These are phyloP conservation scores for Pythium phragmitis DNA, from an alignment of 352 stramenopile species.

Conservation along the genomic window DNA sequence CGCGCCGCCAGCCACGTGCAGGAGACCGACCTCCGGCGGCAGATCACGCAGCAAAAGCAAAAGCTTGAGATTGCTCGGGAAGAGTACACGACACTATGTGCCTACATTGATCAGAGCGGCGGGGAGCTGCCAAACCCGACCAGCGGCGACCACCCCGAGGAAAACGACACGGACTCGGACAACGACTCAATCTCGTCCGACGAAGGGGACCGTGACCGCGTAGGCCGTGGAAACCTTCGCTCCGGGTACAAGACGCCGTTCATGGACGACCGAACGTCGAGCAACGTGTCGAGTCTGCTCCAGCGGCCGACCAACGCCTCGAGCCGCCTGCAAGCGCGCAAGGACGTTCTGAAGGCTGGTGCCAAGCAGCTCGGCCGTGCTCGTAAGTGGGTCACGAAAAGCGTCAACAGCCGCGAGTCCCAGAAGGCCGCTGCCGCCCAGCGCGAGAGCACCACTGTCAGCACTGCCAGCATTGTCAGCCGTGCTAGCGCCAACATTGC, in stretches of 20 bases:
- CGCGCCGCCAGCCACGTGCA: constrained; percentile 56
- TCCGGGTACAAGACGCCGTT: constrained; percentile 14
- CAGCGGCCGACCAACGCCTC: constrained; percentile 15
- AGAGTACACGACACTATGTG: constrained; percentile 49
- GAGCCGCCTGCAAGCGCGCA: constrained; percentile 11
- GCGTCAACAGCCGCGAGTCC: constrained; percentile 4
- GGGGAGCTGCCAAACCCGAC: constrained; percentile 7
- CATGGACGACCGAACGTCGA: constrained; percentile 19
- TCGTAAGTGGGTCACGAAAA: constrained; percentile 14
- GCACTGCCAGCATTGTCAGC: too few species aligned
- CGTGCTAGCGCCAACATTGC: too few species aligned
- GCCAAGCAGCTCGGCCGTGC: constrained; percentile 42
- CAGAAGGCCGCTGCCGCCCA: neutral
- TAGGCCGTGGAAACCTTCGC: neutral
- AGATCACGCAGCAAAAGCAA: constrained; percentile 48
- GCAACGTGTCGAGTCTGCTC: constrained; percentile 24
- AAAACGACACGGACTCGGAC: constrained; percentile 22
- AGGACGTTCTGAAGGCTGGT: constrained; percentile 83
- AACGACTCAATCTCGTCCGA: constrained; percentile 16
- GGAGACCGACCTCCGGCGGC: constrained; percentile 55
- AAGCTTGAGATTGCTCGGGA: constrained; percentile 39
- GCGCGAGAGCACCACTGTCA: too few species aligned
- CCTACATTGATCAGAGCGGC: constrained; percentile 48
- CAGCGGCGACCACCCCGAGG: constrained; percentile 7
- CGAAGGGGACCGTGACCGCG: neutral